Evolutionary conservation across 371 early-diverging fungal genomes (phyloP), one percentile per base, ranked within the genome.

Genomic region (Haplosporangium sp.): DNA sequence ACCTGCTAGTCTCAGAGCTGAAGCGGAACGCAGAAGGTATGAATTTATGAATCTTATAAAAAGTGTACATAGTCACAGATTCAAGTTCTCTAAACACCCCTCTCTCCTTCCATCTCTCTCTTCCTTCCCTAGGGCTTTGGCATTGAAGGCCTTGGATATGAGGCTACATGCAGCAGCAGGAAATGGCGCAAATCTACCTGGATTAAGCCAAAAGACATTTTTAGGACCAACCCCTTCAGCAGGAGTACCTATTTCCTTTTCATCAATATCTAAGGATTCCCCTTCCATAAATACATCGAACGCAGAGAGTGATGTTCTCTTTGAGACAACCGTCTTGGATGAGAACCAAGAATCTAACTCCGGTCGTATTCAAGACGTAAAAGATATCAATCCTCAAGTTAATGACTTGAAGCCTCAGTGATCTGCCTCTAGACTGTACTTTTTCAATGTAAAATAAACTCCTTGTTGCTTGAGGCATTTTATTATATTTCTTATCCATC

Each of bases 121-220:
- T 15, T 58, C 19, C 6, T 3, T 35, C 2, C 27, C 27, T 61
- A 90, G 91, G 70, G 89, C 92, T 61, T 67, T 91, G 75, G 92
- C 92, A 38, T 73, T 91, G 37, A 90, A 90, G 65, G 90, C 90
- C 37, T 70, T 91, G 56, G 92, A 91, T 73, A 87, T 87, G 87
- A 84, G 88, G 48, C 68, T 90, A 60, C 73, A 73, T 60, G 69
- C 69, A 17, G 73, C 73, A 17, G 66, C 66, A 35, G 67, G 67
- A n/a, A 72, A 67, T 61, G 63, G 73, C 39, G 73, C 71, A 17
- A 71, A 60, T 50, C 61, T 71, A 2, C 71, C 71, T 39, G 71
- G 71, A 50, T 34, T 71, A 40, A 71, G 71, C 44, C 63, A 63
- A 53, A 63, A 71, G 55, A 65, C 71, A 0, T 71, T 71, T 42